These are phyloP conservation scores for Sphenostylis stenocarpa DNA, from an alignment of 306 rosid species.

Conservation along the genomic window DNA sequence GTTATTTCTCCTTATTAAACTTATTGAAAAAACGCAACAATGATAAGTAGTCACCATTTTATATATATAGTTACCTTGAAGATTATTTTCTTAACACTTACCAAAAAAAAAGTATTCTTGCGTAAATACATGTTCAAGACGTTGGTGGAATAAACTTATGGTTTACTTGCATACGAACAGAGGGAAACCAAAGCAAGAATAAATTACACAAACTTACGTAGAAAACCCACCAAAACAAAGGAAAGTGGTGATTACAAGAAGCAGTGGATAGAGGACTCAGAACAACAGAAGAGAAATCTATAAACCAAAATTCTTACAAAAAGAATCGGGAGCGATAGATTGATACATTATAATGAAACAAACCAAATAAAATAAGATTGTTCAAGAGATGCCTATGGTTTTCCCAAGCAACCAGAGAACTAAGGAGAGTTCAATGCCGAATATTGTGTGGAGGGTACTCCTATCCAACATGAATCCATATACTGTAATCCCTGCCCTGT, in stretches of 20 bases:
- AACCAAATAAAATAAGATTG: conserved; percentile 8
- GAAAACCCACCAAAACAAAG: background rate
- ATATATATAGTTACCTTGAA: no score
- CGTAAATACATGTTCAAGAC: background rate
- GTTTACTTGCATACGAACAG: background rate
- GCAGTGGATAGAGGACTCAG: background rate
- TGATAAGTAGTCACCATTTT: no score
- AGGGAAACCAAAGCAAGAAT: background rate
- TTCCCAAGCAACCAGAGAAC: conserved; percentile 92
- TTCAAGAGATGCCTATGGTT: conserved; percentile 62
- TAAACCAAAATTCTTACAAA: background rate
- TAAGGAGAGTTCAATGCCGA: conserved; percentile 72
- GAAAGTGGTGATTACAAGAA: background rate
- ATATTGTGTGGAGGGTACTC: conserved; percentile 73
- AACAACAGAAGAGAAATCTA: background rate
- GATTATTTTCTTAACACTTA: background rate
- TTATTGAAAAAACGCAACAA: no score
- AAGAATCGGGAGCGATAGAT: background rate
- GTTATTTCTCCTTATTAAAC: no score
- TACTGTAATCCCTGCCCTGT: conserved; percentile 78
- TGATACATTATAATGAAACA: background rate
- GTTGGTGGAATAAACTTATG: background rate
- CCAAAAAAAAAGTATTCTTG: background rate
- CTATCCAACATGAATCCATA: conserved; percentile 83
- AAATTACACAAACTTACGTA: background rate